phyloP scores from a whole-genome alignment of 441 rosid species.

The Gossypium lobatum region DNA sequence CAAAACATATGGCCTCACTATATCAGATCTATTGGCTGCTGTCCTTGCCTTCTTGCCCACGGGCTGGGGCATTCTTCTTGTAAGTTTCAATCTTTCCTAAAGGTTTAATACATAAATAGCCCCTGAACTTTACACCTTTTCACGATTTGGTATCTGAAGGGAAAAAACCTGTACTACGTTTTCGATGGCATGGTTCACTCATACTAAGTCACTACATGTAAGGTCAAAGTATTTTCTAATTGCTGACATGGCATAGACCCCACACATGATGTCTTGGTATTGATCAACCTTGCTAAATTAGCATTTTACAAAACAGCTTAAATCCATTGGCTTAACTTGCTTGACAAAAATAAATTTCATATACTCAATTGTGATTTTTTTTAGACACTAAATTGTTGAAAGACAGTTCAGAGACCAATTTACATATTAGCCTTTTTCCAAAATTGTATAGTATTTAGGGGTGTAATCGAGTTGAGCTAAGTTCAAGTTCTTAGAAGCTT shows the following conservation, averaged over 20 bases:
- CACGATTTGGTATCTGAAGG: neutral
- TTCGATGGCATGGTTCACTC: neutral
- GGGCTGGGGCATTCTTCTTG: constrained; percentile 90
- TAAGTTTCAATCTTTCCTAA: constrained; percentile 32
- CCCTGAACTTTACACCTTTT: neutral
- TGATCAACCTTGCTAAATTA: neutral
- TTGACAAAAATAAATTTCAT: neutral
- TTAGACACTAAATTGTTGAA: neutral
- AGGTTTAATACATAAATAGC: neutral
- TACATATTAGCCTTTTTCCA: neutral
- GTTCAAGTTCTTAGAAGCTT: no score
- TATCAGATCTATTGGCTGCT: constrained; percentile 70
- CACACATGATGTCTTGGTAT: neutral
- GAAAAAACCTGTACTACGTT: neutral
- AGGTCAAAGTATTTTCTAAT: neutral
- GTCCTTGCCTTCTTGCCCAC: constrained; percentile 79
- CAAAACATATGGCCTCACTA: constrained; percentile 58
- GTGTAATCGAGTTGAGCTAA: neutral
- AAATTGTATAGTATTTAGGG: neutral
- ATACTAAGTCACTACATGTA: neutral
- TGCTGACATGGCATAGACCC: neutral
- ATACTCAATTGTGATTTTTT: neutral
- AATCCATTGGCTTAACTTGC: neutral
- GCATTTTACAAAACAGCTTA: neutral
- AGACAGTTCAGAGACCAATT: neutral